Conservation (phyloP, 805 yeast genomes). For the Schwanniomyces yamadae region DNA sequence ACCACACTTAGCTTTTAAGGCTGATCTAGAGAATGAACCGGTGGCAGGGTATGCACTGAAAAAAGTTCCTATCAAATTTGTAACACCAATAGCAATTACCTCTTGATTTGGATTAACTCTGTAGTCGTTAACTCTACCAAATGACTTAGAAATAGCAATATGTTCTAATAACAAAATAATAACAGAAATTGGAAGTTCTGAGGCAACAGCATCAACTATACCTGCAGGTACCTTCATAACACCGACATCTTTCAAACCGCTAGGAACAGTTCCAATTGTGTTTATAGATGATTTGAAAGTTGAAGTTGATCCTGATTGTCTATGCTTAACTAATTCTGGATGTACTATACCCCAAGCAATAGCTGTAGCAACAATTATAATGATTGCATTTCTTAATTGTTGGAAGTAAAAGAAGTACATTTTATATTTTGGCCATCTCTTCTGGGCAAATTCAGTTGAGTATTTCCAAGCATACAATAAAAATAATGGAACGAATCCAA, state of each 20-base stretch:
- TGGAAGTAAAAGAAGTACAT: slow-evolving; percentile 65
- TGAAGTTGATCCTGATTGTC: slow-evolving; percentile 28
- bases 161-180: slow-evolving; percentile 85
- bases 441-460: slow-evolving; percentile 57
- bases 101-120: slow-evolving; percentile 92
- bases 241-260: slow-evolving; percentile 78
- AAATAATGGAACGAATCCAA: slow-evolving; percentile 75
- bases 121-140: slow-evolving; percentile 89
- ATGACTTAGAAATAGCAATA: slow-evolving; percentile 89
- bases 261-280: slow-evolving; percentile 75
- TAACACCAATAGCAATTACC: slow-evolving; percentile 87
- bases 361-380: slow-evolving; percentile 77
- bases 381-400: slow-evolving; percentile 78
- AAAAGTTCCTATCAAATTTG: slow-evolving; percentile 87
- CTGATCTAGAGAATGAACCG: slow-evolving; percentile 93
- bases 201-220: slow-evolving; percentile 57
- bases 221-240: slow-evolving; percentile 64
- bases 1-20: slow-evolving; percentile 91
- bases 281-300: slow-evolving; percentile 48
- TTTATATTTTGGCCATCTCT: slow-evolving; percentile 58
- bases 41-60: slow-evolving; percentile 95
- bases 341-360: slow-evolving; percentile 77
- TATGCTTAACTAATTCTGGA: slow-evolving; percentile 34
- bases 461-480: slow-evolving; percentile 74
- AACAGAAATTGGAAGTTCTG: slow-evolving; percentile 82